Conservation (phyloP, 2,329 filamentous ascomycete genomes). For the Phialemonium atrogriseum region DNA sequence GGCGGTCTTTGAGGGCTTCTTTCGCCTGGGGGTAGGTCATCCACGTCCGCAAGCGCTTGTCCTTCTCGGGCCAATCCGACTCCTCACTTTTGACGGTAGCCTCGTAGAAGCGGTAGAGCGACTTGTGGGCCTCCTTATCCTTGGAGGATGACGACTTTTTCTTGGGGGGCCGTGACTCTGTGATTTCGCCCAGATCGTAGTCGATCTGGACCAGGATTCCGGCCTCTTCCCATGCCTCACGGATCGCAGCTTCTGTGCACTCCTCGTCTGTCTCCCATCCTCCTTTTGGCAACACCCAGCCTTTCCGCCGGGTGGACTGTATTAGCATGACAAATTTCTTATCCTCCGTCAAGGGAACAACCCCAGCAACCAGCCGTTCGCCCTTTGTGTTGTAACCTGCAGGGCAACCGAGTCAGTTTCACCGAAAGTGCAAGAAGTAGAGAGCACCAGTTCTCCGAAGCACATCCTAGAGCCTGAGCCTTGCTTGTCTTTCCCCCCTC, state of each 20-base stretch:
- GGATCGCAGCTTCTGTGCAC: constrained; percentile 72
- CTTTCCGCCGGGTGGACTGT: constrained; percentile 81
- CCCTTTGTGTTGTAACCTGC: constrained; percentile 86
- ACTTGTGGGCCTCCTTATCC: constrained; percentile 52
- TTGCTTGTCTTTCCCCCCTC: too few species aligned
- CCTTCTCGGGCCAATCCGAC: constrained; percentile 82
- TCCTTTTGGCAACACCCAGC: constrained; percentile 96
- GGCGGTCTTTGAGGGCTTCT: constrained; percentile 65
- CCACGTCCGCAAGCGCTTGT: constrained; percentile 88
- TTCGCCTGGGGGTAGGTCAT: constrained; percentile 78
- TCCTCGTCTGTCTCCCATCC: constrained; percentile 95
- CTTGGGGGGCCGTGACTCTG: constrained; percentile 76
- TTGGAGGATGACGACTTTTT: constrained; percentile 37
- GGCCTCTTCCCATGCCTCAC: constrained; percentile 97
- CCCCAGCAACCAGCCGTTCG: constrained; percentile 89
- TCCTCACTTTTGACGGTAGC: constrained; percentile 82
- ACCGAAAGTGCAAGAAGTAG: constrained; percentile 16
- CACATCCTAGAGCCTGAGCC: too few species aligned
- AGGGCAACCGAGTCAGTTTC: constrained; percentile 28
- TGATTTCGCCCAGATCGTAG: constrained; percentile 78
- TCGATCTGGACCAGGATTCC: constrained; percentile 81
- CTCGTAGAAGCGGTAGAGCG: constrained; percentile 75
- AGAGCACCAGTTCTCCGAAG: too few species aligned
- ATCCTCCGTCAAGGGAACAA: constrained; percentile 82
- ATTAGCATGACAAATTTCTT: constrained; percentile 87